These are phyloP conservation scores for Leucogyrophana mollusca DNA, from an alignment of 768 basidiomycete species.

Conservation along the genomic window DNA sequence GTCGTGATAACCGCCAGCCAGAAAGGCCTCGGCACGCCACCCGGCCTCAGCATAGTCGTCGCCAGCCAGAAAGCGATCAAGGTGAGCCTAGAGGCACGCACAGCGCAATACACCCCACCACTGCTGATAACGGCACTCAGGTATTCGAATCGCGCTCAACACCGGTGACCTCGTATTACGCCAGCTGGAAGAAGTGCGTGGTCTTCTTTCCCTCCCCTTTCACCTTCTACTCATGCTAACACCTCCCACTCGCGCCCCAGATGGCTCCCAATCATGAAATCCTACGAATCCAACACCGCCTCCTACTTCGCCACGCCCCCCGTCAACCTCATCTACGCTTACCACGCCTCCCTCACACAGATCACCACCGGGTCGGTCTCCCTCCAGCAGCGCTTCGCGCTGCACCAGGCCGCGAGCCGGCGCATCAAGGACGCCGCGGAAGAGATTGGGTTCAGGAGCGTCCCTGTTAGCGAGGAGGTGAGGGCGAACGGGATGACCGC, in stretches of 20 bases:
- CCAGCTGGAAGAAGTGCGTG: slow-evolving; percentile 79
- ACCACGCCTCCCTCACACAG: slow-evolving; percentile 72
- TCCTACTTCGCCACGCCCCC: slow-evolving; percentile 96
- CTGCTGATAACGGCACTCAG: slow-evolving; percentile 29
- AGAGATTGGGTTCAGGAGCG: slow-evolving; percentile 69
- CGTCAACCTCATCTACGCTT: slow-evolving; percentile 92
- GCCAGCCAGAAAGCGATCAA: slow-evolving; percentile 79
- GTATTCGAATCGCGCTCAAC: slow-evolving; percentile 60
- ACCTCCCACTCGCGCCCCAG: slow-evolving; percentile 30
- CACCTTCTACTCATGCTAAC: slow-evolving; percentile 1
- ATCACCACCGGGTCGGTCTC: slow-evolving; percentile 66
- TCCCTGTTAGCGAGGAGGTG: slow-evolving; percentile 59
- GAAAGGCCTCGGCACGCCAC: slow-evolving; percentile 92
- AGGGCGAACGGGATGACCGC: slow-evolving; percentile 97
- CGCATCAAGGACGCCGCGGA: slow-evolving; percentile 67
- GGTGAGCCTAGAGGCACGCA: slow-evolving; percentile 30
- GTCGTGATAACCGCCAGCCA: slow-evolving; percentile 84
- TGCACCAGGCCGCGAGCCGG: slow-evolving; percentile 68
- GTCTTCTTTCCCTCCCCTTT: neutral
- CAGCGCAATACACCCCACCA: neutral
- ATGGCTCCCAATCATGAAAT: slow-evolving; percentile 93
- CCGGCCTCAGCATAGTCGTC: slow-evolving; percentile 85
- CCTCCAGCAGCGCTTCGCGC: slow-evolving; percentile 73
- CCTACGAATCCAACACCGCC: slow-evolving; percentile 78
- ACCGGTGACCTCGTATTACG: slow-evolving; percentile 79